Percentiles rank a stretch among this genome's conserved stretches.
Conservation (phyloP, 768 basidiomycete species). For the Serendipita sp. region DNA sequence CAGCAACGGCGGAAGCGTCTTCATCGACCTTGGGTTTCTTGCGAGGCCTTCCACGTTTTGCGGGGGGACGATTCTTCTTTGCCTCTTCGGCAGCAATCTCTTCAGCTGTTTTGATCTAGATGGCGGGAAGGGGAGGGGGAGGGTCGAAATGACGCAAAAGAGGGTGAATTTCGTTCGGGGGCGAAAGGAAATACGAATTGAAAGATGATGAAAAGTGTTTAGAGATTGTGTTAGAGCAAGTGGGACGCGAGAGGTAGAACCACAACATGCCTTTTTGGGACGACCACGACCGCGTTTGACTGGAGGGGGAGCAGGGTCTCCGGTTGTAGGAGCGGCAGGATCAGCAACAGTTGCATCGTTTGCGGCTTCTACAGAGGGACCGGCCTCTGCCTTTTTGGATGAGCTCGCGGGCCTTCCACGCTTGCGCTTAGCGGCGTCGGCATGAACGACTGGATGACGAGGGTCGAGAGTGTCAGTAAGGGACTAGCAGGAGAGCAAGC, state of each 20-base stretch:
- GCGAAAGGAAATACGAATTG: constrained; percentile 11
- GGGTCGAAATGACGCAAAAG: constrained; percentile 7
- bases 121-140: not conserved
- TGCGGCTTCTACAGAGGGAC: not conserved
- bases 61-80: constrained; percentile 34
- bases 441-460: not conserved
- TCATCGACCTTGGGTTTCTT: constrained; percentile 22
- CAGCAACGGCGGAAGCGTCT: not conserved
- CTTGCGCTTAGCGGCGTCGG: not conserved
- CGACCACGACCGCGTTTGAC: constrained; percentile 72
- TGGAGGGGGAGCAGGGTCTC: constrained; percentile 20
- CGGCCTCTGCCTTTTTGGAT: not conserved
- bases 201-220: constrained; percentile 9
- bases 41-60: constrained; percentile 62
- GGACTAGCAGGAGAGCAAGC: not conserved
- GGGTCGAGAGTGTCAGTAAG: not conserved
- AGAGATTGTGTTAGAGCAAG: not conserved
- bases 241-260: not conserved
- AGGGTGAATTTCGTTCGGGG: constrained; percentile 12
- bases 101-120: constrained; percentile 13
- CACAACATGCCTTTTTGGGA: constrained; percentile 32
- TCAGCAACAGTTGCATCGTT: not conserved
- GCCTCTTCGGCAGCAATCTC: constrained; percentile 10
- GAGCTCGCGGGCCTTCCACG: not conserved
- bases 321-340: not conserved